These are phyloP conservation scores for Camellia oleifera DNA, from an alignment of 179 eudicot species.

Conservation along the genomic window DNA sequence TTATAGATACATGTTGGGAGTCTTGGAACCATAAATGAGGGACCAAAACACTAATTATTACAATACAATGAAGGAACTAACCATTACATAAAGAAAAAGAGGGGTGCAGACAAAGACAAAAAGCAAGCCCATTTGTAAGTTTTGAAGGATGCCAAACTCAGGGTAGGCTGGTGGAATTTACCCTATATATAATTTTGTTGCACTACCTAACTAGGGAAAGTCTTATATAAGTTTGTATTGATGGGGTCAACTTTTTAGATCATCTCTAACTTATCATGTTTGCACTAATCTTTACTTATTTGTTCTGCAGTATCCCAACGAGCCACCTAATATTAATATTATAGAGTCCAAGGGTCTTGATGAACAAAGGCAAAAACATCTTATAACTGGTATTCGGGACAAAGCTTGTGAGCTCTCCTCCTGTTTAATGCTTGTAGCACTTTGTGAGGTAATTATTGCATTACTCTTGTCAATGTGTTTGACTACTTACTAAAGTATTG, in stretches of 20 bases:
- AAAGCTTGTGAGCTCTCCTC: constrained; percentile 73
- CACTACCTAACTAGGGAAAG: not conserved
- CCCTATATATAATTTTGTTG: not conserved
- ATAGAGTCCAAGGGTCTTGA: constrained; percentile 86
- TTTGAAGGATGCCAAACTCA: too few species aligned
- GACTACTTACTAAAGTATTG: not conserved
- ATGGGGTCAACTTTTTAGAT: not conserved
- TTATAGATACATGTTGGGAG: too few species aligned
- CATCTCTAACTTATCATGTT: constrained; percentile 1
- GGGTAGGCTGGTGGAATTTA: not conserved
- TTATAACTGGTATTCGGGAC: constrained; percentile 43
- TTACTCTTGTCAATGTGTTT: not conserved
- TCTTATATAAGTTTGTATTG: not conserved
- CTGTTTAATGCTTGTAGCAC: constrained; percentile 82
- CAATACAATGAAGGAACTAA: too few species aligned
- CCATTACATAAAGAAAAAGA: too few species aligned
- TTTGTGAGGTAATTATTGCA: constrained; percentile 72
- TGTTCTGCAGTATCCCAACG: constrained; percentile 81
- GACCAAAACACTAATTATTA: too few species aligned
- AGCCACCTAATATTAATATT: constrained; percentile 66
- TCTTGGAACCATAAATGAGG: too few species aligned
- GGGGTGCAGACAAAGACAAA: too few species aligned
- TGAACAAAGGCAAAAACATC: constrained; percentile 59
- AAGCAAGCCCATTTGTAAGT: too few species aligned
- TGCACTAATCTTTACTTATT: constrained; percentile 2